phyloP scores from a whole-genome alignment of 2,329 filamentous ascomycete species.

The Xylariaceae sp. region DNA sequence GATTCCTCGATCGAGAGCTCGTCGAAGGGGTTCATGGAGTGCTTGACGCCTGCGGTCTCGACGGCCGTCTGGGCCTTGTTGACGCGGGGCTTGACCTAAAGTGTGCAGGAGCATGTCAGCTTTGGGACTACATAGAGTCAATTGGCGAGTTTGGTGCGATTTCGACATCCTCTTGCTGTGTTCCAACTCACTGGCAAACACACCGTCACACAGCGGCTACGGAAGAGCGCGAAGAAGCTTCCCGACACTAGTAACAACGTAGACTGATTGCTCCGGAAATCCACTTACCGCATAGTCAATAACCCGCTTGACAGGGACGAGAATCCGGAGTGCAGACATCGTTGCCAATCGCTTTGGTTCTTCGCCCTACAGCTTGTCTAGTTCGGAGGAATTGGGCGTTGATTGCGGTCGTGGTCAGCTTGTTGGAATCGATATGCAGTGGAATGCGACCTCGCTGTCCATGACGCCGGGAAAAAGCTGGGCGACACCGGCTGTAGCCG shows the following conservation, averaged over 20 bases:
- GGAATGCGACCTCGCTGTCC: no score
- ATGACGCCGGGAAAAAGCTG: slow-evolving; percentile 20
- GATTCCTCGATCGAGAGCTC: slow-evolving; percentile 97
- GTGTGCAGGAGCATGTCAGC: background rate
- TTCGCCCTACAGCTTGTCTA: background rate
- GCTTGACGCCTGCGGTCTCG: slow-evolving; percentile 90
- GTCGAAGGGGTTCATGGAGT: slow-evolving; percentile 99
- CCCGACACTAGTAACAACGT: no score
- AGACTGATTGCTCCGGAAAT: slow-evolving; percentile 4
- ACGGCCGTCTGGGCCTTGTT: slow-evolving; percentile 78
- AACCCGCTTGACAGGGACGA: slow-evolving; percentile 79
- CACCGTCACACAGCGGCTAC: background rate
- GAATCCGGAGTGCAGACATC: slow-evolving; percentile 68
- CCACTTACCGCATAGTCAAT: slow-evolving; percentile 78
- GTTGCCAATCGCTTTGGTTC: background rate
- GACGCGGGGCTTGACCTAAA: slow-evolving; percentile 66
- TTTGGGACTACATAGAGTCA: background rate
- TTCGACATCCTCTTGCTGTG: background rate
- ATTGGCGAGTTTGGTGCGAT: background rate
- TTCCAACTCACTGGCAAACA: background rate
- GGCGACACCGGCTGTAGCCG: slow-evolving; percentile 33
- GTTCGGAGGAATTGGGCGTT: background rate
- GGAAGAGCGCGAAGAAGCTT: background rate
- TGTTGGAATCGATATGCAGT: no score
- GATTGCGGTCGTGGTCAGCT: no score